phyloP scores from a whole-genome alignment of 1,284 basidiomycete genomes.

The Irpex rosettiformis region DNA sequence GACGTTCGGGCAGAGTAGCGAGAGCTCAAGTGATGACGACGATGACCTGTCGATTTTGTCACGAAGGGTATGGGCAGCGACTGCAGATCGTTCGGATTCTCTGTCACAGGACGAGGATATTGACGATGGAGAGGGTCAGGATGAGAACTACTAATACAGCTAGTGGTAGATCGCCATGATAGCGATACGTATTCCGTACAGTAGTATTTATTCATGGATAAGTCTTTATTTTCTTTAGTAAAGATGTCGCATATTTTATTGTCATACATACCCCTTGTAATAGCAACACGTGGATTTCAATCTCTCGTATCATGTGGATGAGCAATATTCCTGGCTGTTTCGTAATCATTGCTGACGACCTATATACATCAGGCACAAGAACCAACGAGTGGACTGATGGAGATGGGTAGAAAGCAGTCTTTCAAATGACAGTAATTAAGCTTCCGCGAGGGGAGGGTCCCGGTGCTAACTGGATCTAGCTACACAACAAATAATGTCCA shows the following conservation, averaged over 20 bases:
- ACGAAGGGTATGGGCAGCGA: slow-evolving; percentile 16
- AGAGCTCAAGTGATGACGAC: slow-evolving; percentile 63
- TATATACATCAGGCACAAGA: neutral
- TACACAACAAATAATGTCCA: neutral
- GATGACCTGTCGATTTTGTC: slow-evolving; percentile 39
- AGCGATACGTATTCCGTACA: too few relatives aligned
- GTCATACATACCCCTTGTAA: neutral
- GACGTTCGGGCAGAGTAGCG: slow-evolving; percentile 51
- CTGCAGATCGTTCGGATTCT: slow-evolving; percentile 1
- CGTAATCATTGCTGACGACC: neutral
- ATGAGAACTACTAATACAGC: neutral
- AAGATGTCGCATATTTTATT: neutral
- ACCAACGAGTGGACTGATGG: neutral
- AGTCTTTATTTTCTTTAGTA: neutral
- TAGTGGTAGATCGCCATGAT: too few relatives aligned
- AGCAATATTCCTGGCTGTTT: neutral
- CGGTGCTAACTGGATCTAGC: neutral
- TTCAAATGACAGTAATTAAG: neutral
- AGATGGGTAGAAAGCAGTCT: neutral
- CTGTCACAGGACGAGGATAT: slow-evolving; percentile 8
- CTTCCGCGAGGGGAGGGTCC: neutral
- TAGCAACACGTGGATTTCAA: neutral
- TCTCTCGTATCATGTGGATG: too few relatives aligned
- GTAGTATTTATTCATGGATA: neutral
- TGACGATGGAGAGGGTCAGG: slow-evolving; percentile 11